Conservation (phyloP, 106 monocot genomes). For the Dendrobium chrysotoxum region DNA sequence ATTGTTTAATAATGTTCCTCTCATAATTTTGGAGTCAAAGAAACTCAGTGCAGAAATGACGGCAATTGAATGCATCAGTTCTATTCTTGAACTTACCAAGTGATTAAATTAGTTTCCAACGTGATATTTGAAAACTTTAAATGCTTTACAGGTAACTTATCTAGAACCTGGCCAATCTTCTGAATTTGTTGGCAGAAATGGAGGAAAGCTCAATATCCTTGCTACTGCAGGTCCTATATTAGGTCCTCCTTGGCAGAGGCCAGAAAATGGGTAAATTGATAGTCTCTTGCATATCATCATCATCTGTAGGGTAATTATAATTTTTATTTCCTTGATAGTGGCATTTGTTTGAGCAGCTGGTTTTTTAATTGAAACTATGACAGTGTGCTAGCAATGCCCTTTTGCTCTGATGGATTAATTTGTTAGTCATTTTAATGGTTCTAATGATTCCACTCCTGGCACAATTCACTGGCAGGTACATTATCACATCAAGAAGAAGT, state of each 20-base stretch:
- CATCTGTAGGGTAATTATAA: background rate
- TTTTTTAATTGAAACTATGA: background rate
- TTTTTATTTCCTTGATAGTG: background rate
- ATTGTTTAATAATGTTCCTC: too few relatives aligned
- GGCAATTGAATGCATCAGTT: too few relatives aligned
- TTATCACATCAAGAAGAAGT: constrained; percentile 35
- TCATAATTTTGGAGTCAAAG: too few relatives aligned
- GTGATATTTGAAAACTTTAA: background rate
- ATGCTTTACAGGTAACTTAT: constrained; percentile 56
- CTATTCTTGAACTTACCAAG: too few relatives aligned
- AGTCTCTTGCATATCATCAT: background rate
- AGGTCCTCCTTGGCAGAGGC: constrained; percentile 95
- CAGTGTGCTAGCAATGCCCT: background rate
- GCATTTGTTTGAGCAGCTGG: background rate
- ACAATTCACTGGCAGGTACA: constrained; percentile 38
- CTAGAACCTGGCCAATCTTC: constrained; percentile 69
- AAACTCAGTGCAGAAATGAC: too few relatives aligned
- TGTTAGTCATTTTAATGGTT: background rate
- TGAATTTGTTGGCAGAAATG: constrained; percentile 53
- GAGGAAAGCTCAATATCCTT: constrained; percentile 42
- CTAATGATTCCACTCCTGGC: background rate
- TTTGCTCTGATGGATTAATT: background rate
- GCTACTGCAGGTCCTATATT: constrained; percentile 89
- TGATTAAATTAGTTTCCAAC: background rate
- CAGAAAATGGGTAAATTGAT: constrained; percentile 80